Percentiles rank a stretch among this genome's conserved stretches.
phyloP scores from a whole-genome alignment of 768 basidiomycete genomes.

The Daedaleopsis nitida region DNA sequence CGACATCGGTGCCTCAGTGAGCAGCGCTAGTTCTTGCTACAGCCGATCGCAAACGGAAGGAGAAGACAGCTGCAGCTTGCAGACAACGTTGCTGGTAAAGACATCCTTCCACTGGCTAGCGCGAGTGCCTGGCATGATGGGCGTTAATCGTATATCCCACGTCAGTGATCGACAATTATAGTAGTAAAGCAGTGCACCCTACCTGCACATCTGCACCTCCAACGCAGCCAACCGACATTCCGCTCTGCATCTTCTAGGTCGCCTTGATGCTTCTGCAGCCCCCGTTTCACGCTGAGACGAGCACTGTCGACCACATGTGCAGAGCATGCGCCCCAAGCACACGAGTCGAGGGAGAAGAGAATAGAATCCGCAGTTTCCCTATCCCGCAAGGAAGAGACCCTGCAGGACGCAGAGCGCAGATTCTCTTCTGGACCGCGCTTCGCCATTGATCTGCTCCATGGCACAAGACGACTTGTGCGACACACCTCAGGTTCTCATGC shows the following conservation, averaged over 20 bases:
- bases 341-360: not conserved
- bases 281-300: not conserved
- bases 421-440: not conserved
- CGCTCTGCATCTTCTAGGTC: not conserved
- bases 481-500: not conserved
- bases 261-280: not conserved
- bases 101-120: not conserved
- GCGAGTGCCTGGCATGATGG: not conserved
- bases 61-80: not conserved
- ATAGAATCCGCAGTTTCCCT: not conserved
- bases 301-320: not conserved
- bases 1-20: not conserved
- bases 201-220: not conserved
- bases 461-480: not conserved
- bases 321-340: not conserved
- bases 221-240: not conserved
- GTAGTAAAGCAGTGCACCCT: not conserved
- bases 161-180: not conserved
- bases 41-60: not conserved
- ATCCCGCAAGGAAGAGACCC: not conserved
- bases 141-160: not conserved
- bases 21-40: slow-evolving; percentile 1
- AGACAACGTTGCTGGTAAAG: not conserved
- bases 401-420: not conserved
- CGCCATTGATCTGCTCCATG: not conserved